Conservation (phyloP, 2,329 filamentous ascomycete genomes). For the Colletotrichum costaricense region DNA sequence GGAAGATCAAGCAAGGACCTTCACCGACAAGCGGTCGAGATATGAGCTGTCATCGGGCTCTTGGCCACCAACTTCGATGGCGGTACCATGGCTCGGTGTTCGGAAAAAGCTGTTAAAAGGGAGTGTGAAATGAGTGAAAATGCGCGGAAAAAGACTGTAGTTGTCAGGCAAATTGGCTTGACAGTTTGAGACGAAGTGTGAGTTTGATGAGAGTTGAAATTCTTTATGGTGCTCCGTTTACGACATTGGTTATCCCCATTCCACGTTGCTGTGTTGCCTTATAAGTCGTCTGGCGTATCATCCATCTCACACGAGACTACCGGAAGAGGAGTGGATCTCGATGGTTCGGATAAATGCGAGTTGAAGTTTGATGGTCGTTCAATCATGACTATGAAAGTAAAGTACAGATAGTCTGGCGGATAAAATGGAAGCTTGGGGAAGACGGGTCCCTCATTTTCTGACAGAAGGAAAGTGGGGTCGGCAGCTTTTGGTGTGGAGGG, state of each 20-base stretch:
- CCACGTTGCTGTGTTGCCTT: background rate
- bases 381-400: background rate
- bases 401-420: background rate
- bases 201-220: background rate
- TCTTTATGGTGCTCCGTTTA: background rate
- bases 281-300: too few relatives aligned
- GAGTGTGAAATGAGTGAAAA: background rate
- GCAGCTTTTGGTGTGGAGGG: background rate
- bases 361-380: background rate
- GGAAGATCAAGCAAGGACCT: background rate
- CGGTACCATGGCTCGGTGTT: slow-evolving; percentile 5
- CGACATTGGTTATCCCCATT: background rate
- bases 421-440: background rate
- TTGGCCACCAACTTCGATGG: background rate
- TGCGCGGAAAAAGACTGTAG: background rate
- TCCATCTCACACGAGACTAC: background rate
- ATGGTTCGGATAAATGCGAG: slow-evolving; percentile 1
- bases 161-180: background rate
- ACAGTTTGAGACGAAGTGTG: background rate
- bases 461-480: background rate
- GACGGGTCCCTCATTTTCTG: background rate
- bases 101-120: background rate
- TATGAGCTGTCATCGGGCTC: slow-evolving; percentile 27
- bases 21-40: slow-evolving; percentile 4
- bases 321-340: background rate